Conservation (phyloP, 2,329 filamentous ascomycete genomes). For the Arthrobotrys entomopaga region DNA sequence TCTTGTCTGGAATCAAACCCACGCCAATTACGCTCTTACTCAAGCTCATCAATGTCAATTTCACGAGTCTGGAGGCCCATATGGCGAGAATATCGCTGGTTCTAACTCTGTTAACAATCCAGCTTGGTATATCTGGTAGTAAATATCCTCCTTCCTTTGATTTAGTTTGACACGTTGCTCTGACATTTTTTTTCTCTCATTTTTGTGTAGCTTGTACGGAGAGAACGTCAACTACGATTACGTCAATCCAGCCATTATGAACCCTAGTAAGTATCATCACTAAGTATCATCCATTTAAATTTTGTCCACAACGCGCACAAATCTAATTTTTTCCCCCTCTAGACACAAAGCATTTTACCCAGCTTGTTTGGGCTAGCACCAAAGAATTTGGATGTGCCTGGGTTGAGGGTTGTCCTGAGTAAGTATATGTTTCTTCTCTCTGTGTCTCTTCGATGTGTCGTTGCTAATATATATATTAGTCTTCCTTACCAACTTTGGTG, state of each 20-base stretch:
- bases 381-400: slow-evolving; percentile 31
- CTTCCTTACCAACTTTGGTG: slow-evolving; percentile 32
- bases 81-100: slow-evolving; percentile 23
- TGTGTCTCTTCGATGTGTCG: background rate
- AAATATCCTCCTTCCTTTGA: slow-evolving; percentile 17
- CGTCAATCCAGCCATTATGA: background rate
- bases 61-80: slow-evolving; percentile 6
- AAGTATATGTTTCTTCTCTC: slow-evolving; percentile 9
- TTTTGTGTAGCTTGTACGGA: slow-evolving; percentile 6
- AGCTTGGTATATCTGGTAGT: slow-evolving; percentile 34
- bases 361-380: slow-evolving; percentile 17
- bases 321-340: background rate
- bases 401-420: slow-evolving; percentile 21
- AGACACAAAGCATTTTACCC: slow-evolving; percentile 28
- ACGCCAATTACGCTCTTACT: slow-evolving; percentile 13
- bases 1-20: slow-evolving; percentile 15
- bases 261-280: slow-evolving; percentile 22
- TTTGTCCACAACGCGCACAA: background rate
- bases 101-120: slow-evolving; percentile 21
- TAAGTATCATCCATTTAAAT: slow-evolving; percentile 4
- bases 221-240: slow-evolving; percentile 20
- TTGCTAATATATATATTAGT: slow-evolving; percentile 2
- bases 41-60: slow-evolving; percentile 14
- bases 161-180: background rate
- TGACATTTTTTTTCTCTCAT: background rate